phyloP scores from a whole-genome alignment of 768 basidiomycete species.

The Trametes coccinea region DNA sequence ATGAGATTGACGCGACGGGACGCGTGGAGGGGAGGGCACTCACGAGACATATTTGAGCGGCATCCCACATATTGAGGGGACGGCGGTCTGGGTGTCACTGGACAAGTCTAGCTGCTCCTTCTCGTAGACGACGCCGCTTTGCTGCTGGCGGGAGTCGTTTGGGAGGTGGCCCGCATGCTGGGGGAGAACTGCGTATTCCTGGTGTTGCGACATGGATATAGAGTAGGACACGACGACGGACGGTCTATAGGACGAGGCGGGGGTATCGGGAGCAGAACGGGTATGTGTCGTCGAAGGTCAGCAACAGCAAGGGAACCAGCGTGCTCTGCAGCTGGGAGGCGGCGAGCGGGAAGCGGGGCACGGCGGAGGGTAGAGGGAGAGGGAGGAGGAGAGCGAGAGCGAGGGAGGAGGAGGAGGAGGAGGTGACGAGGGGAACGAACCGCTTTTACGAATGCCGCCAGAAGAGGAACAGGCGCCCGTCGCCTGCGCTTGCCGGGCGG shows the following conservation, averaged over 20 bases:
- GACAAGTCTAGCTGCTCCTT: slow-evolving; percentile 44
- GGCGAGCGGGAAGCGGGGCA: background rate
- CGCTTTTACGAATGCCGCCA: slow-evolving; percentile 18
- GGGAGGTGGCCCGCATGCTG: slow-evolving; percentile 25
- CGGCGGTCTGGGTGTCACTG: slow-evolving; percentile 35
- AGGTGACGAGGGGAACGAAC: slow-evolving; percentile 12
- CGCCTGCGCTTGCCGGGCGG: slow-evolving; percentile 11
- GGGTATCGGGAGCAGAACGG: slow-evolving; percentile 23
- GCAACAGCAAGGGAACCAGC: slow-evolving; percentile 20
- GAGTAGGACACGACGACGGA: background rate
- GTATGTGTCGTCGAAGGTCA: slow-evolving; percentile 9
- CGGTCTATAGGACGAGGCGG: slow-evolving; percentile 15
- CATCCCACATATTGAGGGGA: slow-evolving; percentile 65
- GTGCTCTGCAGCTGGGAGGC: slow-evolving; percentile 29
- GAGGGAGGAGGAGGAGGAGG: slow-evolving; percentile 4
- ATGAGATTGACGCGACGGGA: slow-evolving; percentile 10
- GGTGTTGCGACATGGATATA: slow-evolving; percentile 28
- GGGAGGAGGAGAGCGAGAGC: slow-evolving; percentile 5
- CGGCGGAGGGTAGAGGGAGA: background rate
- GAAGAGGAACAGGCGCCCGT: slow-evolving; percentile 2
- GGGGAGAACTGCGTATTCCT: slow-evolving; percentile 24
- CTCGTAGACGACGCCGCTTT: slow-evolving; percentile 23
- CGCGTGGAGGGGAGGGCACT: slow-evolving; percentile 19
- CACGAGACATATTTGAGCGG: slow-evolving; percentile 70
- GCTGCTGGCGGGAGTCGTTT: slow-evolving; percentile 22